A percentile compares a stretch with the other conserved stretches of the same genome.
These are phyloP conservation scores for Ramaria rubella DNA, from an alignment of 768 basidiomycete species.

Conservation along the genomic window DNA sequence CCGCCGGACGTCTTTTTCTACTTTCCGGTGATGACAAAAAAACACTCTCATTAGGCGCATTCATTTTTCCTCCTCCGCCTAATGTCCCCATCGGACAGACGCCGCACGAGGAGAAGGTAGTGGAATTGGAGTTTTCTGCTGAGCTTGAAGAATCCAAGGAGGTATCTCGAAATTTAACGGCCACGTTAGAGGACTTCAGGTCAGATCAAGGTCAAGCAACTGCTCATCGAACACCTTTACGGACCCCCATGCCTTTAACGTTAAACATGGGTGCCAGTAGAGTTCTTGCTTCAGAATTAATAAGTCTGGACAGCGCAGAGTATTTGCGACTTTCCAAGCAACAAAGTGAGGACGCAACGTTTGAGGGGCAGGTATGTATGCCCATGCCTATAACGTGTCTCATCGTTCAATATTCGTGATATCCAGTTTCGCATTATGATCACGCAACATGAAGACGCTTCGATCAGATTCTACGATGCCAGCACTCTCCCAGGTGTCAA, in stretches of 20 bases:
- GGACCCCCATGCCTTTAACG: constrained; percentile 29
- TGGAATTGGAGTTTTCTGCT: constrained; percentile 1
- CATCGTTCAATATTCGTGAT: constrained; percentile 30
- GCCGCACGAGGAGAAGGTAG: background rate
- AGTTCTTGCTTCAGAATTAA: constrained; percentile 38
- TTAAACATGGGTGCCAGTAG: constrained; percentile 34
- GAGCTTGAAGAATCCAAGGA: constrained; percentile 21
- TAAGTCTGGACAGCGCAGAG: constrained; percentile 40
- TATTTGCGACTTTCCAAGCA: constrained; percentile 42
- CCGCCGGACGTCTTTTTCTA: constrained; percentile 57
- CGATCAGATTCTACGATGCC: constrained; percentile 66
- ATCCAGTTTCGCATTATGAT: constrained; percentile 60
- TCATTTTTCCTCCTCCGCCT: constrained; percentile 62
- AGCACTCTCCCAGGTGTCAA: constrained; percentile 57
- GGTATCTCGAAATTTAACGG: background rate
- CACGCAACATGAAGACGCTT: constrained; percentile 56
- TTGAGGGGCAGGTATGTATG: constrained; percentile 15
- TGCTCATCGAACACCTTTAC: constrained; percentile 29
- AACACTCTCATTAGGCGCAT: constrained; percentile 51
- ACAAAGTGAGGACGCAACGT: constrained; percentile 24
- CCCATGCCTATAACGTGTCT: constrained; percentile 28
- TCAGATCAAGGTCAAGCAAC: constrained; percentile 37
- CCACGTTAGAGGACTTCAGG: constrained; percentile 11
- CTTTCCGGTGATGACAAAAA: constrained; percentile 45
- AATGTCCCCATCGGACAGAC: constrained; percentile 11